A percentile compares a stretch with the other conserved stretches of the same genome.
phyloP scores from a whole-genome alignment of 1,284 basidiomycete species.

The Papiliotrema flavescens region DNA sequence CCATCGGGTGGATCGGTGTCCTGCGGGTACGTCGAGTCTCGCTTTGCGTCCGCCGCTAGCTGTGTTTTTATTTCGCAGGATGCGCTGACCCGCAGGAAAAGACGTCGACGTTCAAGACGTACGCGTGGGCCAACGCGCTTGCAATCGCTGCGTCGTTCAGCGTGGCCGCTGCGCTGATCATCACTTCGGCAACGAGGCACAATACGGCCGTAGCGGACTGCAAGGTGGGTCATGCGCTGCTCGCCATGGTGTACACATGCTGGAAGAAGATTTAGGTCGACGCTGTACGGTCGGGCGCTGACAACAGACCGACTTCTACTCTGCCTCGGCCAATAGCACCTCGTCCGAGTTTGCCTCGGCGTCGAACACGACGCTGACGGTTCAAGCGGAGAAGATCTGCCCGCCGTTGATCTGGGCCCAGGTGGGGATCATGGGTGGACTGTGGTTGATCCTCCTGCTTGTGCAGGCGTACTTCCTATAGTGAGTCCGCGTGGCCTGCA shows the following conservation, averaged over 20 bases:
- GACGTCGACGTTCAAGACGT: slow-evolving; percentile 67
- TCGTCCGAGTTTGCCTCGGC: slow-evolving; percentile 16
- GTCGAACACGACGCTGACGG: slow-evolving; percentile 22
- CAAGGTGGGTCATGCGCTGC: slow-evolving; percentile 52
- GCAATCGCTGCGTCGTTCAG: slow-evolving; percentile 62
- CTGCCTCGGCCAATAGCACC: slow-evolving; percentile 36
- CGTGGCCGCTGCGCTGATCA: slow-evolving; percentile 73
- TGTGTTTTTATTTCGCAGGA: background rate
- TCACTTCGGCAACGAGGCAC: slow-evolving; percentile 71
- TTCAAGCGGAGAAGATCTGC: slow-evolving; percentile 67
- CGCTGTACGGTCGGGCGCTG: no score
- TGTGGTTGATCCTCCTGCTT: slow-evolving; percentile 72
- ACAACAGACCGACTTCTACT: slow-evolving; percentile 28
- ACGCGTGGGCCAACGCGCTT: slow-evolving; percentile 65
- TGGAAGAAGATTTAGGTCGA: no score
- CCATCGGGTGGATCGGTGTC: slow-evolving; percentile 78
- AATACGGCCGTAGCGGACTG: slow-evolving; percentile 65
- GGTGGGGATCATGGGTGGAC: slow-evolving; percentile 80
- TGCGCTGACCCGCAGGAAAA: slow-evolving; percentile 60
- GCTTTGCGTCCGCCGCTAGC: no score
- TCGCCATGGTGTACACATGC: no score
- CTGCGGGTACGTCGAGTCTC: slow-evolving; percentile 56
- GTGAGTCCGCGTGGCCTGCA: no score
- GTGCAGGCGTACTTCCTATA: slow-evolving; percentile 60
- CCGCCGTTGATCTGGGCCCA: slow-evolving; percentile 85